Percentiles rank a stretch among this genome's conserved stretches.
phyloP scores from a whole-genome alignment of 2,329 filamentous ascomycete genomes.

The Colletotrichum tamarilloi region DNA sequence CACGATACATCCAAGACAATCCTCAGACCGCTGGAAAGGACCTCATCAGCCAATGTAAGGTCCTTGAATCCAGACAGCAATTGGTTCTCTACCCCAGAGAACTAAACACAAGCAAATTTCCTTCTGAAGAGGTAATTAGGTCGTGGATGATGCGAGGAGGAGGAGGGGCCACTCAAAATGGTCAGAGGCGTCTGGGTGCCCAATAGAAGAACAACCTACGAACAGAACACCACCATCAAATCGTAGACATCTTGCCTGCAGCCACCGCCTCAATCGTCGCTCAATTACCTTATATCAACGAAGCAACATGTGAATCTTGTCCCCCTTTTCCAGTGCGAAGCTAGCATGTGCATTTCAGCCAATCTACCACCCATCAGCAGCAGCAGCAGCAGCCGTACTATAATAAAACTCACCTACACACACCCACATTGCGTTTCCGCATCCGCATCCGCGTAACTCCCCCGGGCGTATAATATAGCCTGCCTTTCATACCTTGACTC shows the following conservation, averaged over 20 bases:
- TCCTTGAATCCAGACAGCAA: not conserved
- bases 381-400: not conserved
- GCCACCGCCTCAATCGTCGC: not conserved
- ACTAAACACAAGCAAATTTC: too few species aligned
- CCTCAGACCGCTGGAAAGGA: not conserved
- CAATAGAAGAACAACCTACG: not conserved
- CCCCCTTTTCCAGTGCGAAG: not conserved
- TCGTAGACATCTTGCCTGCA: not conserved
- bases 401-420: not conserved
- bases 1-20: not conserved
- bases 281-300: not conserved
- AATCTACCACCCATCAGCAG: not conserved
- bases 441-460: not conserved
- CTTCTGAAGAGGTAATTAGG: too few species aligned
- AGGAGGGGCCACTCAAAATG: not conserved
- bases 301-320: slow-evolving; percentile 8
- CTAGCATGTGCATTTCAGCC: slow-evolving; percentile 1
- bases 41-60: not conserved
- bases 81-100: not conserved
- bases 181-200: not conserved
- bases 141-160: not conserved
- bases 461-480: not conserved
- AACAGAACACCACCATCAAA: not conserved
- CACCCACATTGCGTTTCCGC: not conserved
- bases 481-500: not conserved